These are phyloP conservation scores for Triticum monococcum DNA, from an alignment of 176 grass and related monocot genomes.

Conservation along the genomic window DNA sequence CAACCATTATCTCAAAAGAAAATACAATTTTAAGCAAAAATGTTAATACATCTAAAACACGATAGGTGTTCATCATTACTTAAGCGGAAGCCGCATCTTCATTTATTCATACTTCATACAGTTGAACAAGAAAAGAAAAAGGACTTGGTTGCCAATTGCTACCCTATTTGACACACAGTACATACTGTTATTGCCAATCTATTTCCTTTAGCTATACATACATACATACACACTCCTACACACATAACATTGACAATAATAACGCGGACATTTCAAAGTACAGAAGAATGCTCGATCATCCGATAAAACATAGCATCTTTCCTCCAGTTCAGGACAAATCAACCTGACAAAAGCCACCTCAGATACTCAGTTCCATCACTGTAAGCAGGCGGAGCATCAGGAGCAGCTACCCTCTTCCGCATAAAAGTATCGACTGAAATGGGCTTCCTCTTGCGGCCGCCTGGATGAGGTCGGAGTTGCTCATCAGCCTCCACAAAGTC, in stretches of 20 bases:
- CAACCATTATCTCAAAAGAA: neutral
- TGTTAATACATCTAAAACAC: neutral
- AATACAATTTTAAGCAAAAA: neutral
- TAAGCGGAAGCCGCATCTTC: neutral
- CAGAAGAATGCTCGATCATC: neutral
- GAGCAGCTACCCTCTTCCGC: slow-evolving; percentile 48
- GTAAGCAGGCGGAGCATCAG: slow-evolving; percentile 27
- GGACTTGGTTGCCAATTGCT: neutral
- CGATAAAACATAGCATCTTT: neutral
- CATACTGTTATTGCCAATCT: neutral
- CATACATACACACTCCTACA: neutral
- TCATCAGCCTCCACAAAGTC: slow-evolving; percentile 48
- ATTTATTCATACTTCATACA: neutral
- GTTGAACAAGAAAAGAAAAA: neutral
- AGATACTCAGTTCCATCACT: slow-evolving; percentile 46
- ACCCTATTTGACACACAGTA: neutral
- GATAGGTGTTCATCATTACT: neutral
- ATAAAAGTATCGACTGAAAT: slow-evolving; percentile 35
- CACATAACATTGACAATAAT: neutral
- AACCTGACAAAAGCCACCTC: slow-evolving; percentile 54
- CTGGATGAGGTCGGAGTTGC: slow-evolving; percentile 21
- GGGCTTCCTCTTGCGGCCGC: slow-evolving; percentile 47
- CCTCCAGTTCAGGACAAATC: neutral
- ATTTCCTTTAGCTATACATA: slow-evolving; percentile 9
- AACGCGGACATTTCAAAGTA: neutral